Conservation (phyloP, 2,329 filamentous ascomycete species). For the Microsporum ferrugineum region DNA sequence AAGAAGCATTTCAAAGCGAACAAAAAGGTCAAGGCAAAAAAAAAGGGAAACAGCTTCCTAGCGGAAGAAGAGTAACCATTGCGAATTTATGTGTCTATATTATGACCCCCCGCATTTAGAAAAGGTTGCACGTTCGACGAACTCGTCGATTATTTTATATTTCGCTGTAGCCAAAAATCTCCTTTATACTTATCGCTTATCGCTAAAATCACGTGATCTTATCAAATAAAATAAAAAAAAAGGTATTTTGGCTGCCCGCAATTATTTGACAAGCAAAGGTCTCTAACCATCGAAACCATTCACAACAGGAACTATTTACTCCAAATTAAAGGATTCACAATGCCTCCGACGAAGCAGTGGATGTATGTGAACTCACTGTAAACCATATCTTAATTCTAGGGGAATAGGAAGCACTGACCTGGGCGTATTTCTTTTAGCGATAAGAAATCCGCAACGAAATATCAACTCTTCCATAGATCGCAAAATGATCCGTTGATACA, state of each 20-base stretch:
- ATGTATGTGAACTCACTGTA: constrained; percentile 8
- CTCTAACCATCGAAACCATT: neutral
- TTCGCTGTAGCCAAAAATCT: neutral
- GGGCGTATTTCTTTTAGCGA: constrained; percentile 8
- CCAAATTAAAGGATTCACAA: constrained; percentile 4
- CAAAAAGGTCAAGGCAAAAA: constrained; percentile 26
- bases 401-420: constrained; percentile 5
- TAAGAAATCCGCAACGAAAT: constrained; percentile 16
- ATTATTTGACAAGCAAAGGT: neutral
- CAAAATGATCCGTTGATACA: constrained; percentile 97
- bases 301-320: neutral
- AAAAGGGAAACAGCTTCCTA: constrained; percentile 15
- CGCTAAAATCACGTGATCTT: constrained; percentile 1
- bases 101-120: neutral
- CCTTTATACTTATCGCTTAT: constrained; percentile 1
- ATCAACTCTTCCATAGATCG: constrained; percentile 46
- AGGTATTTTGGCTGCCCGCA: neutral
- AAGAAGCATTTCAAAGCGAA: constrained; percentile 66
- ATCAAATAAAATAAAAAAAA: neutral
- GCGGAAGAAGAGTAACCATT: constrained; percentile 12
- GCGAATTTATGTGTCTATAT: neutral
- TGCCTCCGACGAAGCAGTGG: constrained; percentile 15
- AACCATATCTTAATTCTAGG: neutral
- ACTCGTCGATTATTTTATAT: neutral
- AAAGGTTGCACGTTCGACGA: neutral